These are phyloP conservation scores for Leccinum truebloodii DNA, from an alignment of 768 basidiomycete species.

Conservation along the genomic window DNA sequence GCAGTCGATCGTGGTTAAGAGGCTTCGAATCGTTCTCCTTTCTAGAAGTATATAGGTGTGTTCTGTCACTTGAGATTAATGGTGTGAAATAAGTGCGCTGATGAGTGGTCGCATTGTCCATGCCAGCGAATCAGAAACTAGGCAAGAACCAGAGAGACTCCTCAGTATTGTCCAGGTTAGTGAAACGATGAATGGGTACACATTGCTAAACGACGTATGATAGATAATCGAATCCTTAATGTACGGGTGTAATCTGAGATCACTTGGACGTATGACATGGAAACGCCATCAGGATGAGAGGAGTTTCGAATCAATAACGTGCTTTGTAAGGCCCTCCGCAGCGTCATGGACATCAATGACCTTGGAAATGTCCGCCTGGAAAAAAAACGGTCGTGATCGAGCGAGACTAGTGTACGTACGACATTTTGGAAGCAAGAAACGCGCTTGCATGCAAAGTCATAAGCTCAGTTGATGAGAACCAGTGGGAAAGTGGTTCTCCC, in stretches of 20 bases:
- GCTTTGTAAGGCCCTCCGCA: constrained; percentile 76
- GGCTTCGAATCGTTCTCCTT: too few relatives aligned
- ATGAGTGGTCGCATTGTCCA: background rate
- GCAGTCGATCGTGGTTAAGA: too few relatives aligned
- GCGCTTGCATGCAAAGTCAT: constrained; percentile 84
- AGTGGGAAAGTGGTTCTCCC: constrained; percentile 85
- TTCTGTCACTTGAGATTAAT: too few relatives aligned
- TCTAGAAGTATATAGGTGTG: too few relatives aligned
- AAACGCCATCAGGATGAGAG: constrained; percentile 15
- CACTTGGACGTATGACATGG: background rate
- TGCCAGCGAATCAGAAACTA: background rate
- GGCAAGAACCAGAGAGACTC: constrained; percentile 9
- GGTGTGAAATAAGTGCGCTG: too few relatives aligned
- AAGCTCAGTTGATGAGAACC: constrained; percentile 83
- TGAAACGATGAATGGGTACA: background rate
- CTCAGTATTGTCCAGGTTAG: background rate
- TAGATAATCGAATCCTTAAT: background rate
- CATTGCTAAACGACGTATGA: background rate
- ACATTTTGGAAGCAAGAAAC: constrained; percentile 73
- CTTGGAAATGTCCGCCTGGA: constrained; percentile 73
- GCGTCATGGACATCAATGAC: constrained; percentile 83
- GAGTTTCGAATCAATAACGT: constrained; percentile 65
- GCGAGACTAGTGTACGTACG: constrained; percentile 43
- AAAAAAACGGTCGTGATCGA: constrained; percentile 3
- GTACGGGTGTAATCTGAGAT: background rate